phyloP scores from a whole-genome alignment of 306 rosid genomes.

The Inga laurina region DNA sequence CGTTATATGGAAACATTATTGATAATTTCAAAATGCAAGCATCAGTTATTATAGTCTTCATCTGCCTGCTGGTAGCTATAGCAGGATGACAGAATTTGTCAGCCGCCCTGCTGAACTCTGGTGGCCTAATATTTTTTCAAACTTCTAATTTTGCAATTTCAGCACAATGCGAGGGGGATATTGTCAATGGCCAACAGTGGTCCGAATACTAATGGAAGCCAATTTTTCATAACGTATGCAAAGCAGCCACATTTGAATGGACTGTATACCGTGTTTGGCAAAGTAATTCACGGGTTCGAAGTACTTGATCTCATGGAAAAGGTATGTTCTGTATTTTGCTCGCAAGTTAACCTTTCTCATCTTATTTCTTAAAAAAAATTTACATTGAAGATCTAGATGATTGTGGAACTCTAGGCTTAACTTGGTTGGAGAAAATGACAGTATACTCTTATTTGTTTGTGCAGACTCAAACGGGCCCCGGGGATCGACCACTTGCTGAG shows the following conservation, averaged over 20 bases:
- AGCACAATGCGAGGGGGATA: slow-evolving; percentile 97
- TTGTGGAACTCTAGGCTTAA: not conserved
- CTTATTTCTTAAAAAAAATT: not conserved
- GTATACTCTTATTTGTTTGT: slow-evolving; percentile 26
- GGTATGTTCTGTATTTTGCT: slow-evolving; percentile 44
- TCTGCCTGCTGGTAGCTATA: not conserved
- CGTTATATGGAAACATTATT: not conserved
- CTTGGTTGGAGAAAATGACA: not conserved
- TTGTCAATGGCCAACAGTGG: slow-evolving; percentile 95
- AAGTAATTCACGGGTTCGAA: slow-evolving; percentile 96
- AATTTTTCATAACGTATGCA: slow-evolving; percentile 76
- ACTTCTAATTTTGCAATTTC: slow-evolving; percentile 27
- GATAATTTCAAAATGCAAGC: not conserved
- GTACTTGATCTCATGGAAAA: slow-evolving; percentile 98
- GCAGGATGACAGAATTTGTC: not conserved
- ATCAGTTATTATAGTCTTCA: not conserved
- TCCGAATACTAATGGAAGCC: slow-evolving; percentile 96
- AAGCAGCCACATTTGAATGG: slow-evolving; percentile 96
- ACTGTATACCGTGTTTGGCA: slow-evolving; percentile 79
- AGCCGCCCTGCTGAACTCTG: not conserved
- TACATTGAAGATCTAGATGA: not conserved
- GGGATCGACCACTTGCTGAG: slow-evolving; percentile 80
- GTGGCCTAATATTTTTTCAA: not conserved
- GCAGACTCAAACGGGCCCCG: slow-evolving; percentile 86
- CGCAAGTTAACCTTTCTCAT: not conserved